phyloP scores from a whole-genome alignment of 2,329 filamentous ascomycete genomes.

The Aspergillus ustus region DNA sequence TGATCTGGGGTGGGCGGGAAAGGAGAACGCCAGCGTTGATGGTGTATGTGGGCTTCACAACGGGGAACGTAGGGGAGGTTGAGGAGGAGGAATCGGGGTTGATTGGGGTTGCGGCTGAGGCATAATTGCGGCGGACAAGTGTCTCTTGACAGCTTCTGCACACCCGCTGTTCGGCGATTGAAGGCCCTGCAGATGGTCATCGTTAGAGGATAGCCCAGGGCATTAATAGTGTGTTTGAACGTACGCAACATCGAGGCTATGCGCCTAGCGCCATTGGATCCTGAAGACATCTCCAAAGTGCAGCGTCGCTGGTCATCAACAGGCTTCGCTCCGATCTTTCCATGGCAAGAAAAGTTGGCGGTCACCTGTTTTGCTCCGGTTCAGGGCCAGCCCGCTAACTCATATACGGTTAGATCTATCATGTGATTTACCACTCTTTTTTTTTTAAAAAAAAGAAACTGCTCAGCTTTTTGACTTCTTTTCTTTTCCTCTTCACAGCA shows the following conservation, averaged over 20 bases:
- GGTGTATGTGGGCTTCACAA: slow-evolving; percentile 46
- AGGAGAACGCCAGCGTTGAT: slow-evolving; percentile 75
- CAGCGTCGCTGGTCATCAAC: slow-evolving; percentile 25
- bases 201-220: slow-evolving; percentile 6
- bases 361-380: slow-evolving; percentile 34
- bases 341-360: slow-evolving; percentile 44
- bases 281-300: slow-evolving; percentile 42
- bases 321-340: slow-evolving; percentile 23
- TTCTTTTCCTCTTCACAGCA: slow-evolving; percentile 64
- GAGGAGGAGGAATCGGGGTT: slow-evolving; percentile 40
- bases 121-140: slow-evolving; percentile 44
- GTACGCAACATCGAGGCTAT: slow-evolving; percentile 45
- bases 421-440: slow-evolving; percentile 32
- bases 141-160: slow-evolving; percentile 51
- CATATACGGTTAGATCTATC: slow-evolving; percentile 27
- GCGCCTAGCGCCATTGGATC: slow-evolving; percentile 48
- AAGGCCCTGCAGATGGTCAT: slow-evolving; percentile 36
- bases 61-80: slow-evolving; percentile 31
- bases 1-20: slow-evolving; percentile 85
- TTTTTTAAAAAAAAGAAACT: slow-evolving; percentile 19
- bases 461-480: slow-evolving; percentile 26
- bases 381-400: slow-evolving; percentile 30
- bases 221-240: slow-evolving; percentile 20
- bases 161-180: slow-evolving; percentile 44
- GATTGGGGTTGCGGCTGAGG: slow-evolving; percentile 46